Conservation (phyloP, 2,329 filamentous ascomycete genomes). For the Sphaceloma murrayae region DNA sequence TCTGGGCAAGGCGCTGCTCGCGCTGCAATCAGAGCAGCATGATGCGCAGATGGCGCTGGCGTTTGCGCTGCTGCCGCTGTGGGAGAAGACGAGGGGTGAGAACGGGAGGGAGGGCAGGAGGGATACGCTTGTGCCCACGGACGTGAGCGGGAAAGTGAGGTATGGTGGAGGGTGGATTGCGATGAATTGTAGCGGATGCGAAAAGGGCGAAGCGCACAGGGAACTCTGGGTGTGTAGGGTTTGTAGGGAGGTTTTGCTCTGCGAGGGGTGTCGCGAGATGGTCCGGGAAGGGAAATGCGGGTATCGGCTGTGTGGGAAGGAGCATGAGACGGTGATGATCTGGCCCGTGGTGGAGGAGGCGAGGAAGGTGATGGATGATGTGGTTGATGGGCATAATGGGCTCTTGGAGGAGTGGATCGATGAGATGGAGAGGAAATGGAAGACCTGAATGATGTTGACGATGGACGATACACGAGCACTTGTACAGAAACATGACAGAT, state of each 20-base stretch:
- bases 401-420: slow-evolving; percentile 22
- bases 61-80: neutral
- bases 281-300: neutral
- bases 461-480: no score
- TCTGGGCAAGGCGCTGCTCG: neutral
- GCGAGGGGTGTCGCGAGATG: neutral
- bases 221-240: neutral
- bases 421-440: slow-evolving; percentile 16
- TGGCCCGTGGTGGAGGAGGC: neutral
- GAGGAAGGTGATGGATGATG: neutral
- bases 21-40: neutral
- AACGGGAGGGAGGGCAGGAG: neutral
- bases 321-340: neutral
- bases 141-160: neutral
- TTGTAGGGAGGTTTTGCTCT: neutral
- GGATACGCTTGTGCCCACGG: neutral
- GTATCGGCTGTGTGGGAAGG: neutral
- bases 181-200: neutral
- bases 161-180: neutral
- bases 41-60: neutral
- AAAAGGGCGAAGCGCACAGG: neutral
- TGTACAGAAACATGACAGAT: no score
- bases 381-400: neutral
- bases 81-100: neutral
- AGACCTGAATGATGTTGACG: no score